phyloP scores from a whole-genome alignment of 768 basidiomycete genomes.

The Trametes cubensis region DNA sequence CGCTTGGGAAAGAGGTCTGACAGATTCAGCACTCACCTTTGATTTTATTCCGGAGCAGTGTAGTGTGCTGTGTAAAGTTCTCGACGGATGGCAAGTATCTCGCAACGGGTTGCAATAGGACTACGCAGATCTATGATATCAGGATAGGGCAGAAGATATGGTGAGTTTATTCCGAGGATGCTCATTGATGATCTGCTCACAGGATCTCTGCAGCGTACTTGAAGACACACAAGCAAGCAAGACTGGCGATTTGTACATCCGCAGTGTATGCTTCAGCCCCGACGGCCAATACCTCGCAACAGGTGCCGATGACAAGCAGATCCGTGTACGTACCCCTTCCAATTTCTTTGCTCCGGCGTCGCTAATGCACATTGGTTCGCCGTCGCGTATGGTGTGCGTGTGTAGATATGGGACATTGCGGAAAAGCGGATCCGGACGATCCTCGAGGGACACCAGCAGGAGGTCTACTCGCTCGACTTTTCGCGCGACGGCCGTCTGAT shows the following conservation, averaged over 20 bases:
- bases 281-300: slow-evolving; percentile 74
- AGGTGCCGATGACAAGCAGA: slow-evolving; percentile 89
- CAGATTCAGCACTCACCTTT: too few species aligned
- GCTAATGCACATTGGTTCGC: background rate
- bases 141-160: slow-evolving; percentile 84
- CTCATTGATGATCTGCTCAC: background rate
- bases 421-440: slow-evolving; percentile 76
- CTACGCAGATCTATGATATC: slow-evolving; percentile 93
- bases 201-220: slow-evolving; percentile 56
- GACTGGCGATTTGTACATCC: slow-evolving; percentile 84
- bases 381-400: background rate
- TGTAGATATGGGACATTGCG: slow-evolving; percentile 89
- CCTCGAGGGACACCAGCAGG: slow-evolving; percentile 89
- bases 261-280: slow-evolving; percentile 80
- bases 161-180: slow-evolving; percentile 46
- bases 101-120: slow-evolving; percentile 95
- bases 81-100: slow-evolving; percentile 91
- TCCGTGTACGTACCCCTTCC: slow-evolving; percentile 60
- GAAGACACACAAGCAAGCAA: slow-evolving; percentile 75
- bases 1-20: slow-evolving; percentile 5
- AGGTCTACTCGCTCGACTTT: slow-evolving; percentile 94
- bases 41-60: too few species aligned
- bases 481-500: slow-evolving; percentile 83
- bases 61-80: slow-evolving; percentile 90
- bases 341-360: too few species aligned